Base-by-base conservation (phyloP, 2,329 filamentous ascomycete genomes). In the Daldinia eschscholtzii region DNA sequence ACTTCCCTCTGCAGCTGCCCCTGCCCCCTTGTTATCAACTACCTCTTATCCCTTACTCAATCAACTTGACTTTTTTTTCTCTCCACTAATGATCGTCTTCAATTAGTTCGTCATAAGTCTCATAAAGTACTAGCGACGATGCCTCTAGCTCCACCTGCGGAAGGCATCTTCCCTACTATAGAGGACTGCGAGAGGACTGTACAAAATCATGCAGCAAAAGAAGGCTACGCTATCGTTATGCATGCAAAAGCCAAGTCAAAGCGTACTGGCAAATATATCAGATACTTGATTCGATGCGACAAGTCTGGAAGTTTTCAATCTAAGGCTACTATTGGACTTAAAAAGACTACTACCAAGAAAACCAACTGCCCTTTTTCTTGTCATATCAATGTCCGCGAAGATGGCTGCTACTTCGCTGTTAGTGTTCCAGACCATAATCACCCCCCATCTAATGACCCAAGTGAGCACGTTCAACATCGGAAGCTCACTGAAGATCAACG, bases 351-450 rank as follows among this genome's bases (percentile, higher is more conserved):
- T 6, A 74, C 63, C 61, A 76, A 76, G 67, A 76, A 76, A 61
- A 76, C 75, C 26, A 74, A 72, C 58, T 76, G 75, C 56, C 75
- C 73, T 30, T 76, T 76, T 64, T 69, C 71, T 18, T 72, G 70
- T 44, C 70, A 72, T 48, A 68, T 67, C 30, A 76, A 73, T 52
- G 65, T 74, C 35, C 71, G 72, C 13, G 62, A 72, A 30, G 71
- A 76, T 30, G 75, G 75, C 30, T 75, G 73, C 58, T 72, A 72
- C 58, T 69, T 76, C 44, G 65, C 64, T n/a, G 75, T 76, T 20
- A 64, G 67, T 52, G 57, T 68, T 12, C 70, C 74, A 1, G 68
- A 72, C 0, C 75, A 76, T 65, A 76, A 76, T 28, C 75, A 76
- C 15, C 70, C 74, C 4, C 74, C 75, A 2, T 75, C 75, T 37